Conservation (phyloP, 345 rosid species). For the Citrus medica region DNA sequence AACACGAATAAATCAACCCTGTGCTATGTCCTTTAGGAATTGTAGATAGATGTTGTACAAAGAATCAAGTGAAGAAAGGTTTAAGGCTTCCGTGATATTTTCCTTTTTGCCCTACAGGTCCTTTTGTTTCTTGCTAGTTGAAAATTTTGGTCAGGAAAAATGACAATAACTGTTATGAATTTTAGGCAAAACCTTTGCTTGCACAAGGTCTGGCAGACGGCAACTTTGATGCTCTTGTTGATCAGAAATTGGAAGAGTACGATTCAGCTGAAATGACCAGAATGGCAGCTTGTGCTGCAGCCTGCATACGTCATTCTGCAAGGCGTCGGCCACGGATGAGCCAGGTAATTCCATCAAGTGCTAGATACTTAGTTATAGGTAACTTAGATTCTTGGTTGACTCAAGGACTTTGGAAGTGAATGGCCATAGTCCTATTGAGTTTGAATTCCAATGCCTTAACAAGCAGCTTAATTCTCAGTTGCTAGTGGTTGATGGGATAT, state of each 20-base stretch:
- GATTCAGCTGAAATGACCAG: conserved; percentile 51
- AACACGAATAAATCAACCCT: neutral
- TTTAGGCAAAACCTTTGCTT: conserved; percentile 78
- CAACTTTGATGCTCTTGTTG: conserved; percentile 51
- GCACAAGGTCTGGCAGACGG: conserved; percentile 47
- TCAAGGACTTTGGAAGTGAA: neutral
- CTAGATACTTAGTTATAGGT: neutral
- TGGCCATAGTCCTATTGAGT: neutral
- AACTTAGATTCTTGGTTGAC: neutral
- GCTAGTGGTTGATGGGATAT: neutral
- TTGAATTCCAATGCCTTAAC: neutral
- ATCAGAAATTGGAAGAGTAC: conserved; percentile 50
- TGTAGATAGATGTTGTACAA: neutral
- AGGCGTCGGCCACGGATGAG: conserved; percentile 75
- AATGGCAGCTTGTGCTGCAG: conserved; percentile 81
- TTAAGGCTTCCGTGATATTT: neutral
- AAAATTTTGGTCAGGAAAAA: neutral
- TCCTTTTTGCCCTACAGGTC: neutral
- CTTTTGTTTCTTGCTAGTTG: neutral
- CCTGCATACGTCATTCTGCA: conserved; percentile 75
- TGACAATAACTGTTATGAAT: conserved; percentile 17
- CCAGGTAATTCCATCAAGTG: conserved; percentile 50
- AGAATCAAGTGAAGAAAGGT: neutral
- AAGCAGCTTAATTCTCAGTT: neutral
- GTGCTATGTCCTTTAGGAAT: neutral